Evolutionary conservation across 2,329 filamentous ascomycete species (phyloP).

Genomic region (Graphiopsis chlorocephala): DNA sequence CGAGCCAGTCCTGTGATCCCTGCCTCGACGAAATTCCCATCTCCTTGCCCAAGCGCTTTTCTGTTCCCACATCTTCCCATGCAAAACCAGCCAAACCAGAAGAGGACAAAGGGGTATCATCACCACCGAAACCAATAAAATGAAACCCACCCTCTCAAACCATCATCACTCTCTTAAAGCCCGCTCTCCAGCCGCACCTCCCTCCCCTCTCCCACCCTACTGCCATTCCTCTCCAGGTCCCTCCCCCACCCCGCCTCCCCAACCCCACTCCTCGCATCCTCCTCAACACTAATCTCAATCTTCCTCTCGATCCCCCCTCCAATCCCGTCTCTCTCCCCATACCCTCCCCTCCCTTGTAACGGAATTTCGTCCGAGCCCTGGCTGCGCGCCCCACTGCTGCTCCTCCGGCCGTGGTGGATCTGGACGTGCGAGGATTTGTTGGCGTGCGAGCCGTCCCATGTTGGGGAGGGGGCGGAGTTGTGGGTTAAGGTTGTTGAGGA

Average conservation of each 20-base stretch:
- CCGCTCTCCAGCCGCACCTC: neutral
- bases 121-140: neutral
- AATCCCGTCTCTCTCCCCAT: neutral
- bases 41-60: neutral
- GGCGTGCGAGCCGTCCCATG: slow-evolving; percentile 5
- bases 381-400: neutral
- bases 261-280: slow-evolving; percentile 6
- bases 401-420: neutral
- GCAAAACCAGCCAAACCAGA: neutral
- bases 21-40: neutral
- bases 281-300: slow-evolving; percentile 14
- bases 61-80: neutral
- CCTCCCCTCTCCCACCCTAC: neutral
- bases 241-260: neutral
- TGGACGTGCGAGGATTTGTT: neutral
- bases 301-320: slow-evolving; percentile 2
- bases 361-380: slow-evolving; percentile 3
- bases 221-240: slow-evolving; percentile 7
- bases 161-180: neutral
- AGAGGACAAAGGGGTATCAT: neutral
- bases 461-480: neutral
- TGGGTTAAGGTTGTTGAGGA: neutral
- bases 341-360: neutral
- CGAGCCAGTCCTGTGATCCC: neutral
- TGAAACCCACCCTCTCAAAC: neutral